Base-by-base conservation (phyloP, 2,329 filamentous ascomycete genomes). In the Diplodia intermedia region DNA sequence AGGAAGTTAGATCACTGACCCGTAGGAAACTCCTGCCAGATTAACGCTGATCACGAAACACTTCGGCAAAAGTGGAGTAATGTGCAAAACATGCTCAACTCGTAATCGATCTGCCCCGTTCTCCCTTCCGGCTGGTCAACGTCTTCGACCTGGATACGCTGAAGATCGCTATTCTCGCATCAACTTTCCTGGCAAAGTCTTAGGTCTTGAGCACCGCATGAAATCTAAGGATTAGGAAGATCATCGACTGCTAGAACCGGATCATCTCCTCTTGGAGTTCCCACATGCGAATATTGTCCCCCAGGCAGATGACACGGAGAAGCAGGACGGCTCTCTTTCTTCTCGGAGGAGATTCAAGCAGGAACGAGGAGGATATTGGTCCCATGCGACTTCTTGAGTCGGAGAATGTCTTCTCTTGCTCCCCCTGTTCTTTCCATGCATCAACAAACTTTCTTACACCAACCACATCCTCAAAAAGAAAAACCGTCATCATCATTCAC, bases 1-100 rank as follows among this genome's bases (percentile, higher is more conserved):
- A n/a, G 18, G 9, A 62, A 62, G 26, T 50, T 50, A 50, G 57
- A 57, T 53, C 14, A 66, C 56, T 69, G 50, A 57, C 38, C 1
- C 20, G 36, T 23, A 53, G 49, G 14, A 38, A 36, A 15, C n/a
- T 9, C 54, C 54, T 18, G 9, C 53, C 73, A 71, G 82, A 79
- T 82, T 67, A 82, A 83, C 71, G 78, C 81, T 65, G 82, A 85
- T 68, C 77, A 83, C 71, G 83, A 85, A 66, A 75, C 75, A 8
- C 75, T 84, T 67, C 82, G 82, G 74, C 81, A 84, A 74, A 83
- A 82, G 71, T 82, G 82, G 79, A 78, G 80, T 69, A 82, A 77
- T 72, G 76, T 85, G 31, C 80, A 80, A 67, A 76, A 79, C 53
- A 76, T 84, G 79, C 79, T 84, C 77, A 79, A 76, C 54, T 67